Conservation (phyloP, 2,329 filamentous ascomycete genomes). For the Chaetomium globosum region DNA sequence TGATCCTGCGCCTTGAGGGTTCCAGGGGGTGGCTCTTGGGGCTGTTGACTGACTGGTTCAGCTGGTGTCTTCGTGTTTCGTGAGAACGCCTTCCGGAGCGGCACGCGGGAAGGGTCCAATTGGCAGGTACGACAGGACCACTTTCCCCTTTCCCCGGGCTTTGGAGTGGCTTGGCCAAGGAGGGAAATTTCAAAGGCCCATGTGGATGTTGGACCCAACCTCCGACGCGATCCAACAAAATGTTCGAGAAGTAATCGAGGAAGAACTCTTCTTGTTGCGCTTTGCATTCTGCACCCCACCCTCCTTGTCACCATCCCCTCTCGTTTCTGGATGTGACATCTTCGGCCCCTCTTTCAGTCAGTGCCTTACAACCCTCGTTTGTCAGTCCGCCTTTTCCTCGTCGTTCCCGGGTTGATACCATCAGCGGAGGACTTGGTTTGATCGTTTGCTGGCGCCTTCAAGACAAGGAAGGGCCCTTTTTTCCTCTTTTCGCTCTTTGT, state of each 20-base stretch:
- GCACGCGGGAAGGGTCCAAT: slow-evolving; percentile 17
- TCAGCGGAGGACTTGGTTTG: slow-evolving; percentile 15
- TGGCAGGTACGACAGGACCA: slow-evolving; percentile 2
- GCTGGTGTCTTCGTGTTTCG: slow-evolving; percentile 23
- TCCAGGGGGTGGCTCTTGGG: neutral
- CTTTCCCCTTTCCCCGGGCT: neutral
- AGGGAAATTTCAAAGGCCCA: slow-evolving; percentile 24
- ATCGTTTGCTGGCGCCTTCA: slow-evolving; percentile 3
- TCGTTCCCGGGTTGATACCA: slow-evolving; percentile 23
- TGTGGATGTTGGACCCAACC: neutral
- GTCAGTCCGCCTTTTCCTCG: slow-evolving; percentile 9
- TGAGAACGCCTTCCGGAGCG: slow-evolving; percentile 16
- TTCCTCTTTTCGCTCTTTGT: neutral
- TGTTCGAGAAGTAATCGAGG: neutral
- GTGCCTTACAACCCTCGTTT: slow-evolving; percentile 18
- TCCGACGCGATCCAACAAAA: slow-evolving; percentile 14
- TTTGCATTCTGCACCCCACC: slow-evolving; percentile 16
- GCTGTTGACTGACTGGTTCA: slow-evolving; percentile 4
- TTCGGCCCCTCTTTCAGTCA: slow-evolving; percentile 4
- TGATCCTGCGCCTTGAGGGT: neutral
- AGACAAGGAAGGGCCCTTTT: neutral
- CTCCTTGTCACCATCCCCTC: slow-evolving; percentile 17
- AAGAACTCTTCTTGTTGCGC: neutral
- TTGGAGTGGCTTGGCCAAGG: neutral
- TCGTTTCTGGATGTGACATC: slow-evolving; percentile 18